Base-by-base conservation (phyloP, 352 stramenopile genomes). In the Pythium biforme region DNA sequence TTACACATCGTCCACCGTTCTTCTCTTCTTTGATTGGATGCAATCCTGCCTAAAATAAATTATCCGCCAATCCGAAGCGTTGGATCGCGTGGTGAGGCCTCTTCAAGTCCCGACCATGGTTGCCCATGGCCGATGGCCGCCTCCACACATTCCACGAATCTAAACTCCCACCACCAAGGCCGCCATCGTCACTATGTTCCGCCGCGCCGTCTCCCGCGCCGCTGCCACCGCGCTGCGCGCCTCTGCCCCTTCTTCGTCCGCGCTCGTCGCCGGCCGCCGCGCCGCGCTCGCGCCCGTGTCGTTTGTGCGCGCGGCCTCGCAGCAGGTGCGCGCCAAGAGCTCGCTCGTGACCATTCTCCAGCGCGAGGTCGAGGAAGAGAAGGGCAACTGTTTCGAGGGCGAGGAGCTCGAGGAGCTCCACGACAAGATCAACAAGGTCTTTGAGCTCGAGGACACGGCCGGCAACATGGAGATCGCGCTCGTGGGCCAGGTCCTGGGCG, bases 371-470 rank as follows among this genome's bases (percentile, higher is more conserved):
- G 68, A 79, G 23, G 83, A 94, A 59, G 83, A 92, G 67, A 94
- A 92, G 74, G 83, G 75, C 67, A 94, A 94, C 74, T 89, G 77
- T 73, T 89, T 90, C 55, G 83, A 91, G 39, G 76, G 77, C 43
- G 69, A 85, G 23, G 81, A 90, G 62, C 74, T 94, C 49, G 80
- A 89, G 62, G 62, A 78, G 49, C 74, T 94, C 49, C 85, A 84
- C 29, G 64, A 73, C 33, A 82, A 89, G 68, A 74, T 94, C 55
- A 73, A 81, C 57, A 68, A 85, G 59, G 71, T 86, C 10, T 94
- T 94, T 54, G 69, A 66, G 58, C 59, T 94, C 40, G 59, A 78
- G 50, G 85, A 94, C 61, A 69, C 71, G 7, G 49, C 79, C 5
- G 78, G 75, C 46, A 83, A 74, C 70, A 88, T 91, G 79, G 75